Base-by-base conservation (phyloP, 495 filamentous ascomycete species). In the Neurospora pannonica region DNA sequence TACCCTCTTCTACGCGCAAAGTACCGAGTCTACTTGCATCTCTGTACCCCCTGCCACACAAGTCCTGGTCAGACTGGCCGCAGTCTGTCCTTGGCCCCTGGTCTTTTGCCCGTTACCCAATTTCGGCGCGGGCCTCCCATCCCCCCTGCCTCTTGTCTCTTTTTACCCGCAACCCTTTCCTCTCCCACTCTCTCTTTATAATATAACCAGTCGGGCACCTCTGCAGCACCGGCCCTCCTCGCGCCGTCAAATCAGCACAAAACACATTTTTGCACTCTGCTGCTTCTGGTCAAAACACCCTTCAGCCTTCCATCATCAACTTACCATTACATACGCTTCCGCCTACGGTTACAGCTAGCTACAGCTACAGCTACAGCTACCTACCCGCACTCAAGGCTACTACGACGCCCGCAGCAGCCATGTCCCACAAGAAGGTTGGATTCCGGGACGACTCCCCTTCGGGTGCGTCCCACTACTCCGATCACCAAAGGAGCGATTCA, bases 241-340 rank as follows among this genome's bases (percentile, higher is more conserved):
- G 54, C 43, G 70, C 37, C 75, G 80, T 81, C 81, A 82, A 83
- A 83, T 83, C 81, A 83, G 80, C 81, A 80, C 80, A 80, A 75
- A 80, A 82, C 81, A 83, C 80, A 82, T 80, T 75, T 60, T 78
- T 76, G 73, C 74, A 36, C 24, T 73, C 67, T 73, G 71, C 79
- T 78, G 79, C 79, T 78, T 76, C 79, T 76, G 77, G 77, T 76
- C 72, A 73, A 73, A 40, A 38, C 74, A 43, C 39, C 36, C 43
- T 48, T 38, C 72, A 78, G 70, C 70, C 74, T 74, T 75, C 74
- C 70, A 42, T 28, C 34, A 37, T 34, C 54, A 67, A 34, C 54
- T 9, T 74, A 54, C 71, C 67, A 38, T 75, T 71, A 19, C 40
- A 72, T 36, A 48, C 71, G 36, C n/a, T 39, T 31, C 70, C 73